Conservation (phyloP, 495 filamentous ascomycete genomes). For the Lasiosphaeris hirsuta region DNA sequence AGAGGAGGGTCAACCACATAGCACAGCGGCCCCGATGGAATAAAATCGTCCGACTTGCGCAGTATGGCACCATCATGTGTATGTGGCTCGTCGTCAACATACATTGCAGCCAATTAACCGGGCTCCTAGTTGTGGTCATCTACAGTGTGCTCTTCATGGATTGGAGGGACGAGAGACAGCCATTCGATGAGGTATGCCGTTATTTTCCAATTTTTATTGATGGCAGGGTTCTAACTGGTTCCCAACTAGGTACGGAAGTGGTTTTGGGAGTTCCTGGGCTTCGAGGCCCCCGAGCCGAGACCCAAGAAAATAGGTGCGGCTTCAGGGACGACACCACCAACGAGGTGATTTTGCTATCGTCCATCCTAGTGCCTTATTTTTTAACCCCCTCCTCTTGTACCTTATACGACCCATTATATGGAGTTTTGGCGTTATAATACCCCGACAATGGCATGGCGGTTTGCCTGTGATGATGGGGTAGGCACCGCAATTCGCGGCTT, state of each 20-base stretch:
- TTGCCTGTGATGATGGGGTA: conserved; percentile 8
- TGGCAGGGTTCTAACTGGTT: neutral
- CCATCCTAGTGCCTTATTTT: neutral
- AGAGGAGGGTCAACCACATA: conserved; percentile 66
- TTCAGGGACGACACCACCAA: neutral
- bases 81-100: conserved; percentile 47
- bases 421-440: conserved; percentile 34
- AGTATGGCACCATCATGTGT: conserved; percentile 67
- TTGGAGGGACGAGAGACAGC: conserved; percentile 59
- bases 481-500: neutral
- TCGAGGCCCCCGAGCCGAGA: conserved; percentile 18
- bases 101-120: conserved; percentile 5
- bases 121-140: conserved; percentile 56
- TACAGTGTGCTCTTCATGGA: conserved; percentile 79
- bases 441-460: conserved; percentile 17
- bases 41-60: conserved; percentile 65
- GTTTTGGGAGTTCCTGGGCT: conserved; percentile 26
- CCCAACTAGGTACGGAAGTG: conserved; percentile 22
- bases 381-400: conserved; percentile 15
- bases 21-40: conserved; percentile 71
- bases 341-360: neutral
- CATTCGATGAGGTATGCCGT: conserved; percentile 56
- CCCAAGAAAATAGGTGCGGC: conserved; percentile 3
- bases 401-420: conserved; percentile 17
- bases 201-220: neutral